Percentiles rank a stretch among this genome's conserved stretches.
Conservation (phyloP, 441 rosid genomes). For the Lepidium campestre region DNA sequence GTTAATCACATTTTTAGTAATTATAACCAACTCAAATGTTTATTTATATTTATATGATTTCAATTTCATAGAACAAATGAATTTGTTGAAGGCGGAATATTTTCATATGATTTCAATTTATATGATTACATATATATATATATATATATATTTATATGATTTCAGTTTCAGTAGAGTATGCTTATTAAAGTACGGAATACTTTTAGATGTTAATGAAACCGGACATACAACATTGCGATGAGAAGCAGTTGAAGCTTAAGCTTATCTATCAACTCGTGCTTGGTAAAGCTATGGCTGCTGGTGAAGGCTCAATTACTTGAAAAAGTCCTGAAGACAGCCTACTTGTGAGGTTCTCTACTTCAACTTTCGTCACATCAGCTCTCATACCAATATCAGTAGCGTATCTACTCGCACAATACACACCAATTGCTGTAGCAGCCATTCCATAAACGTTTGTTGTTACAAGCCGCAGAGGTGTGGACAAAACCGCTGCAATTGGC, state of each 20-base stretch:
- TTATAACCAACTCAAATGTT: too few species aligned
- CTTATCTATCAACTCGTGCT: background rate
- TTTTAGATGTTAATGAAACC: background rate
- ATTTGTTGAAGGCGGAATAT: too few species aligned
- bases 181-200: background rate
- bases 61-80: too few species aligned
- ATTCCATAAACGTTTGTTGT: constrained; percentile 79
- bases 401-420: constrained; percentile 71
- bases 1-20: too few species aligned
- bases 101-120: too few species aligned
- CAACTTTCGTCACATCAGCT: constrained; percentile 63
- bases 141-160: too few species aligned
- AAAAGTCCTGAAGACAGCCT: constrained; percentile 57
- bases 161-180: too few species aligned
- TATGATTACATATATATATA: too few species aligned
- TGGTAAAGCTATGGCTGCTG: constrained; percentile 17
- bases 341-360: constrained; percentile 68
- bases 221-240: background rate
- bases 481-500: constrained; percentile 74
- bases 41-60: too few species aligned
- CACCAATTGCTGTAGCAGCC: constrained; percentile 69
- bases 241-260: background rate
- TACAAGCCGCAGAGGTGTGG: constrained; percentile 63
- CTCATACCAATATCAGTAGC: constrained; percentile 87
- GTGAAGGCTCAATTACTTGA: constrained; percentile 47